phyloP scores from a whole-genome alignment of 2,329 filamentous ascomycete species.

The Microsporum ferrugineum region DNA sequence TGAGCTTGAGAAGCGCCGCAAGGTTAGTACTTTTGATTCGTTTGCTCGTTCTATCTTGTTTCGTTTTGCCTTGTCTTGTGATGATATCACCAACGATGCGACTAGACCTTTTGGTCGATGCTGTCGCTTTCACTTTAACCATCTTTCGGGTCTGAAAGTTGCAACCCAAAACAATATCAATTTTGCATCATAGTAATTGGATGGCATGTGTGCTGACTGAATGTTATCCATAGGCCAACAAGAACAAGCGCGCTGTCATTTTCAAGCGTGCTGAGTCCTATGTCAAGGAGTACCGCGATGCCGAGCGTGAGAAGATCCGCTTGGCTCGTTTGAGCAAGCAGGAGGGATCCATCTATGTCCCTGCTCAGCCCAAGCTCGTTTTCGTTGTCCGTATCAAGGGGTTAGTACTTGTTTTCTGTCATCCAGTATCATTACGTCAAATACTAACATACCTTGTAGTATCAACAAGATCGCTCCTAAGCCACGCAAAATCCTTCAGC shows the following conservation, averaged over 20 bases:
- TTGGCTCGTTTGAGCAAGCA: slow-evolving; percentile 80
- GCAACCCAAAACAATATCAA: slow-evolving; percentile 11
- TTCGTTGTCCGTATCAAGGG: slow-evolving; percentile 99
- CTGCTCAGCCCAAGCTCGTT: slow-evolving; percentile 89
- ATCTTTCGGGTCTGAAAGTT: slow-evolving; percentile 61
- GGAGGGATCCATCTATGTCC: slow-evolving; percentile 86
- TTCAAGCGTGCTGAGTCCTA: slow-evolving; percentile 99
- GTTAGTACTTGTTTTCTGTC: slow-evolving; percentile 36
- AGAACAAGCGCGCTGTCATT: slow-evolving; percentile 96
- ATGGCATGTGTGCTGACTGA: slow-evolving; percentile 3
- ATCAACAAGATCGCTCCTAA: slow-evolving; percentile 99
- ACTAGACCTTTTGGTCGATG: slow-evolving; percentile 92
- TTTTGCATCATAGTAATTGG: slow-evolving; percentile 15
- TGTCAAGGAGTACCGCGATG: slow-evolving; percentile 98
- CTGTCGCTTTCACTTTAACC: slow-evolving; percentile 55
- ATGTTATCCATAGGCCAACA: slow-evolving; percentile 61
- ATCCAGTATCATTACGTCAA: neutral
- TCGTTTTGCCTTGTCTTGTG: slow-evolving; percentile 40
- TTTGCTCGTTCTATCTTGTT: slow-evolving; percentile 1
- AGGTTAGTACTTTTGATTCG: slow-evolving; percentile 51
- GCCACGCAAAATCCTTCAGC: slow-evolving; percentile 99
- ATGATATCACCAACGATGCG: slow-evolving; percentile 80
- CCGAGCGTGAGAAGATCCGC: slow-evolving; percentile 96
- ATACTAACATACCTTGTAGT: slow-evolving; percentile 42
- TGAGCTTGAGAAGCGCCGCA: slow-evolving; percentile 75